phyloP scores from a whole-genome alignment of 2,329 filamentous ascomycete genomes.

The Talaromyces sp. region DNA sequence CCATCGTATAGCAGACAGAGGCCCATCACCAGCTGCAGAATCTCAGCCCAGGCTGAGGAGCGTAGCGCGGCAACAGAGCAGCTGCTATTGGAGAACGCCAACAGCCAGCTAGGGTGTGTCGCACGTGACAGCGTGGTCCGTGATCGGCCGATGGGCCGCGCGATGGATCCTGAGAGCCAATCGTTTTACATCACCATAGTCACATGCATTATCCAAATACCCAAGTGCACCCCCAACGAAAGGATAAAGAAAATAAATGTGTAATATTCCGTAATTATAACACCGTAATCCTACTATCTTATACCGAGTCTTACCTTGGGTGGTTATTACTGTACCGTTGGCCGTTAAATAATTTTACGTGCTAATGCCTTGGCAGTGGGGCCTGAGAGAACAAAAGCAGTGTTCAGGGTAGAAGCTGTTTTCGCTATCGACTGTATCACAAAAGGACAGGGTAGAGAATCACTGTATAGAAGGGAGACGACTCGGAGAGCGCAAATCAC shows the following conservation, averaged over 20 bases:
- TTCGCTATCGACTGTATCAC: background rate
- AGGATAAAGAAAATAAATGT: too few relatives aligned
- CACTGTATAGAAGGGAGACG: too few relatives aligned
- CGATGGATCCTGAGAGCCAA: too few relatives aligned
- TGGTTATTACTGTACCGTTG: background rate
- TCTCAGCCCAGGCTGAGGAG: conserved; percentile 7
- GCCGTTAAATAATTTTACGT: conserved; percentile 10
- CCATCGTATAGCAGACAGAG: conserved; percentile 10
- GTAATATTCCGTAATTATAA: too few relatives aligned
- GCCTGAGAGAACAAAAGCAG: background rate
- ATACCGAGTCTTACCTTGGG: conserved; percentile 8
- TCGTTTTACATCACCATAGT: too few relatives aligned
- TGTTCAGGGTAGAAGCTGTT: background rate
- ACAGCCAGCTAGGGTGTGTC: conserved; percentile 1
- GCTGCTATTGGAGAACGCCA: conserved; percentile 16
- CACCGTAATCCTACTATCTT: conserved; percentile 1
- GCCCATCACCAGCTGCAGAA: conserved; percentile 11
- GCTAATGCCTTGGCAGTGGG: background rate
- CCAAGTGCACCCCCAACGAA: too few relatives aligned
- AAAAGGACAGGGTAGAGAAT: too few relatives aligned
- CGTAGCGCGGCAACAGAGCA: conserved; percentile 10
- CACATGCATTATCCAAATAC: too few relatives aligned
- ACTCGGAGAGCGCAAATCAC: too few relatives aligned
- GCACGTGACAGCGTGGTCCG: conserved; percentile 9
- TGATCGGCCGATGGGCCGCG: conserved; percentile 3